Base-by-base conservation (phyloP, 169 alveolate species). In the Cryptosporidium sp. region DNA sequence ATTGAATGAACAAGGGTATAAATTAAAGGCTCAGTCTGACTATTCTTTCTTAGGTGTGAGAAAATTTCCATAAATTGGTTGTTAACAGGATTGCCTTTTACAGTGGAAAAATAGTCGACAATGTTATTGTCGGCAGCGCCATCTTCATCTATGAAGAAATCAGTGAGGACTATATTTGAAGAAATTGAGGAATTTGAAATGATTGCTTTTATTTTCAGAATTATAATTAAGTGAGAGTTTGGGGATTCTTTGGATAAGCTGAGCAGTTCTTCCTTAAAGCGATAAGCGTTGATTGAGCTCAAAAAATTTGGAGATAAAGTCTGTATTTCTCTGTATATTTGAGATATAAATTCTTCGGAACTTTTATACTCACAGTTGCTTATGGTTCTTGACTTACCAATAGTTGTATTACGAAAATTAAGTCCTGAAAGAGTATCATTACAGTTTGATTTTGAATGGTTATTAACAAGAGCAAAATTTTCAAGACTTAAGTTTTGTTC, bases 1-100 rank as follows among this genome's bases (percentile, higher is more conserved):
- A n/a, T 73, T 21, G 86, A 73, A 58, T 73, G 86, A 16, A 73
- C 26, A 31, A 73, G 48, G 31, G 86, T 73, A 73, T 73, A 73
- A 48, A 73, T 58, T 39, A 73, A 73, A 51, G 86, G 86, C 12
- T 73, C 52, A n/a, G 33, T 35, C 58, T 53, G 29, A 35, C 21
- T 5, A 31, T 72, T 37, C 7, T 4, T 31, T 39, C 56, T 39
- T 33, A 37, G 12, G 7, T 21, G 44, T 16, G 10, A 37, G 29
- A 73, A 8, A 8, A 26, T 26, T 14, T 73, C 60, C 29, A 73
- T 73, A 56, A 73, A 58, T 21, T 53, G 14, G 58, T 29, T 42
- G 14, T 58, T 60, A 29, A 35, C 56, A 9, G 21, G 62, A 12
- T 21, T 39, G 10, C 70, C 86, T 35, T 58, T 60, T 10, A 73